A percentile compares a stretch with the other conserved stretches of the same genome.
phyloP scores from a whole-genome alignment of 768 basidiomycete genomes.

The Mycena venus region DNA sequence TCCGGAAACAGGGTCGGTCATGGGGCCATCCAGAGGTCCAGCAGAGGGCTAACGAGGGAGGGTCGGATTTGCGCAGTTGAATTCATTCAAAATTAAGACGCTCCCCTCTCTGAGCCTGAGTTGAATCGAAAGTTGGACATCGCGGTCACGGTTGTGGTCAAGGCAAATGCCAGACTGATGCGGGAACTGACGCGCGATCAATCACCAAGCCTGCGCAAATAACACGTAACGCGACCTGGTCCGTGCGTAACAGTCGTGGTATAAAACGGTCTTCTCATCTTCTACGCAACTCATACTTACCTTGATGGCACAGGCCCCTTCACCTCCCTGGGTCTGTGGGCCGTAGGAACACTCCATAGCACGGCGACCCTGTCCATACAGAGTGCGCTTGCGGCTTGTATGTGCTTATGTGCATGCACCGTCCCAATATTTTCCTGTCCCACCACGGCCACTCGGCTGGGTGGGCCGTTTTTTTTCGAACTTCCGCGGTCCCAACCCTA shows the following conservation, averaged over 20 bases:
- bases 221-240: not conserved
- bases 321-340: conserved; percentile 34
- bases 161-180: not conserved
- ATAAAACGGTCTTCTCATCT: conserved; percentile 64
- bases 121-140: not conserved
- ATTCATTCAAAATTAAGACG: too few species aligned
- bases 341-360: conserved; percentile 62
- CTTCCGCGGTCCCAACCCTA: not conserved
- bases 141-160: not conserved
- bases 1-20: too few species aligned
- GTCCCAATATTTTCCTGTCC: conserved; percentile 87
- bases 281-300: conserved; percentile 38
- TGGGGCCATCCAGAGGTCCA: not conserved
- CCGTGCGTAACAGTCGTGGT: not conserved
- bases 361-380: conserved; percentile 80
- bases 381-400: conserved; percentile 70
- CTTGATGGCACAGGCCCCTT: conserved; percentile 36
- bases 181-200: not conserved
- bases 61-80: too few species aligned
- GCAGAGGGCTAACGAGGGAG: not conserved
- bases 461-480: conserved; percentile 29
- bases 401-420: conserved; percentile 83
- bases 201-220: not conserved
- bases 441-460: conserved; percentile 67
- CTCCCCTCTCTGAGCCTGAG: not conserved